Base-by-base conservation (phyloP, 75 land plant species). In the Cryptomeria japonica region DNA sequence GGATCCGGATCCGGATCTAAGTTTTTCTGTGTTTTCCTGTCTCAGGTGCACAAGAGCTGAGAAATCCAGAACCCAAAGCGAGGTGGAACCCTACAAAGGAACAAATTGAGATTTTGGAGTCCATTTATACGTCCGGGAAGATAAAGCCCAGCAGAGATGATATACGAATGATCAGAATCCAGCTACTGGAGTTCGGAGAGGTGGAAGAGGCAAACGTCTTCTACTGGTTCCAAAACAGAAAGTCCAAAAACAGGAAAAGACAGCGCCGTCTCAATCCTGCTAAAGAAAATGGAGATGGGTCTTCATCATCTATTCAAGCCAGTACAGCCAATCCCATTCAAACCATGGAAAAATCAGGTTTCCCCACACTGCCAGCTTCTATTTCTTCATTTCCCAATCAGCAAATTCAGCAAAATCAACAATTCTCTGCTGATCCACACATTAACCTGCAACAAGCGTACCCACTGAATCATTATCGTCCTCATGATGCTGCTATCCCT, bases 181-280 rank as follows among this genome's bases (percentile, higher is more conserved):
- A 86, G 8, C 95, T 96, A 14, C 91, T 91, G 89, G 85, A 86
- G 80, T 96, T 90, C 84, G 97, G 97, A 19, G 42, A 92, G 46
- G 93, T 96, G 14, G 94, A 91, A 2, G 97, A 96, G 18, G 96
- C 94, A 25, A 96, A 94, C 37, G 94, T 96, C 73, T 96, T 96
- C 89, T 94, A 94, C 91, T 96, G 96, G 97, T 96, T 96, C 87
- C 97, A 96, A 83, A 96, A 96, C 89, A 87, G 95, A 6, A 89
- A 94, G 19, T 96, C 97, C 22, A 85, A 96, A 38, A 92, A 94
- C 44, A 93, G 92, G 90, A 94, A 93, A 80, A 91, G 94, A 68
- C 94, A 90, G 75, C 90, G 92, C 44, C 95, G 91, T 86, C 49
- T 94, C 3, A 91, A 91, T 75, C 89, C 93, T 61, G 86, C 64